These are phyloP conservation scores for Euphorbia peplus DNA, from an alignment of 345 rosid genomes.

Conservation along the genomic window DNA sequence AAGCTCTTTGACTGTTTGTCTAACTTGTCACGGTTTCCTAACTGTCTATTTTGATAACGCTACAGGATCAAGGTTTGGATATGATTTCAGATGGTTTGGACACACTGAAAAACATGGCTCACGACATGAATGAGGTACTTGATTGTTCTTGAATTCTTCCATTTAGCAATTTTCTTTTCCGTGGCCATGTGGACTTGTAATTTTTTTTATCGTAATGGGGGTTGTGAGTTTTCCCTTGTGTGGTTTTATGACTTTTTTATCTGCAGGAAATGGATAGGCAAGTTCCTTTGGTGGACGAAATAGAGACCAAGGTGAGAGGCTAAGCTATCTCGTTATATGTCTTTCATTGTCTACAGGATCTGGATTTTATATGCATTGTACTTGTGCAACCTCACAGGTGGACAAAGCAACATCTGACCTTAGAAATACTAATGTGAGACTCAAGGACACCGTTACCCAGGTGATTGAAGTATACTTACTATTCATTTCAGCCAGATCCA, in stretches of 20 bases:
- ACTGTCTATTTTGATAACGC: constrained; percentile 15
- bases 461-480: constrained; percentile 36
- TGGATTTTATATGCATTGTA: constrained; percentile 13
- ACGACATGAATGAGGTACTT: constrained; percentile 90
- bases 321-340: constrained; percentile 5
- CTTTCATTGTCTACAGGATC: constrained; percentile 7
- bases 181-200: background rate
- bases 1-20: constrained; percentile 1
- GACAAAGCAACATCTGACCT: constrained; percentile 92
- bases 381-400: constrained; percentile 47
- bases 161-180: background rate
- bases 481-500: constrained; percentile 16
- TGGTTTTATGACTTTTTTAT: constrained; percentile 18
- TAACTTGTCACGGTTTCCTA: constrained; percentile 10
- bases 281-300: constrained; percentile 98
- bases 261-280: constrained; percentile 92
- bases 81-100: constrained; percentile 93
- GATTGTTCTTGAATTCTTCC: background rate
- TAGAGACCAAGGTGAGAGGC: constrained; percentile 72
- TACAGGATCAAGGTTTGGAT: constrained; percentile 93
- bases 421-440: constrained; percentile 95
- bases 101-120: constrained; percentile 94
- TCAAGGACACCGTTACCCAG: constrained; percentile 91
- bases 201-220: background rate
- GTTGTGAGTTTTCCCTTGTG: constrained; percentile 5